Base-by-base conservation (phyloP, 805 yeast genomes). In the Wickerhamomyces alni region DNA sequence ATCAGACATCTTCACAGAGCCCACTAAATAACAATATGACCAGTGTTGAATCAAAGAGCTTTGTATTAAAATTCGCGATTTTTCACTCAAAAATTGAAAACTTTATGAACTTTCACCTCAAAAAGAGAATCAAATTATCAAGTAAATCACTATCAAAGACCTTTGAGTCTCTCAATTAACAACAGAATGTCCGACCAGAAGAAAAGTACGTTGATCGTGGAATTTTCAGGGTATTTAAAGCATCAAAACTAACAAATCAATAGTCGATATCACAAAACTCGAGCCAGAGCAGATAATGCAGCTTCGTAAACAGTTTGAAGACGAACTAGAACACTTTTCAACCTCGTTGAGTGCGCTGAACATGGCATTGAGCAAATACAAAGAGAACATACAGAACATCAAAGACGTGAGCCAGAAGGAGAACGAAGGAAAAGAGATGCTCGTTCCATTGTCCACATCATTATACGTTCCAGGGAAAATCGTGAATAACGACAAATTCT, bases 401-500 rank as follows among this genome's bases (percentile, higher is more conserved):
- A 75, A 77, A 39, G 66, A 69, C 29, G 69, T 85, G 43, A 54
- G 73, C 8, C 48, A 49, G 18, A 50, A 58, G 13, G 65, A 65
- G 28, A 60, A 60, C 36, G 75, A 72, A 29, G 65, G 70, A 1
- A 64, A 72, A 34, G 74, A 76, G 26, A 59, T 91, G 17, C 66
- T 93, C 46, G 87, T 93, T 1, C 99, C 99, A 6, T 70, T 94
- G 44, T 87, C 98, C 0, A 72, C 88, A 16, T 87, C 96, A 0
- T 66, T 93, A 30, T 93, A 93, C 50, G 82, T 93, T 21, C 95
- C 96, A 4, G 99, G 98, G 2, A 74, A 68, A 39, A 72, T 86
- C 37, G 68, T 70, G 33, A 77, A 82, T 42, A 72, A 72, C 37
- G 73, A 80, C 43, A 78, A 73, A 42, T 93, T 82, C 52, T 68